Conservation (phyloP, 2,329 filamentous ascomycete genomes). For the Cladosporium sp. region DNA sequence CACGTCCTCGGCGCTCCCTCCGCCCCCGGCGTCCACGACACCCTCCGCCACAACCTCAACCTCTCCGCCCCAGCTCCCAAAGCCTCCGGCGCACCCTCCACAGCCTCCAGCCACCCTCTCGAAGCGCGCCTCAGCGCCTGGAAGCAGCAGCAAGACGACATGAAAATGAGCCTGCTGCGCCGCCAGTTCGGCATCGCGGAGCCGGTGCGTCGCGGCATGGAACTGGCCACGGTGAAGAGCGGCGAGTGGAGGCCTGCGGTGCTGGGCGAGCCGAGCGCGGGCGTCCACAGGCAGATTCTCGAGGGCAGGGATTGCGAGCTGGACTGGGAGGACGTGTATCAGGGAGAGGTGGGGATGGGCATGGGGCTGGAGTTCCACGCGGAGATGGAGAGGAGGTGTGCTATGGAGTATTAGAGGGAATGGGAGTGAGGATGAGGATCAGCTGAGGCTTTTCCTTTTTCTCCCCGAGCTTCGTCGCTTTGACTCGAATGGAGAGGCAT, state of each 20-base stretch:
- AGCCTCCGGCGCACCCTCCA: slow-evolving; percentile 45
- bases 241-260: slow-evolving; percentile 77
- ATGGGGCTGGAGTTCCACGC: slow-evolving; percentile 66
- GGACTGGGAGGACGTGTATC: slow-evolving; percentile 92
- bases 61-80: slow-evolving; percentile 52
- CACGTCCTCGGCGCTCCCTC: slow-evolving; percentile 71
- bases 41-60: slow-evolving; percentile 79
- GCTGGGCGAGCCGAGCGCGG: slow-evolving; percentile 59
- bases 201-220: slow-evolving; percentile 90
- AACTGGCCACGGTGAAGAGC: slow-evolving; percentile 80
- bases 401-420: slow-evolving; percentile 16
- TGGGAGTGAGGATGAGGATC: not conserved
- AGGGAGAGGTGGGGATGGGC: slow-evolving; percentile 69
- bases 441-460: not conserved
- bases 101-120: slow-evolving; percentile 74
- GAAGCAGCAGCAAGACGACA: slow-evolving; percentile 81
- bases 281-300: slow-evolving; percentile 87
- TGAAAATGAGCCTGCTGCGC: slow-evolving; percentile 86
- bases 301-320: slow-evolving; percentile 74
- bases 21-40: slow-evolving; percentile 90
- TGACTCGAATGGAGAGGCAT: not conserved
- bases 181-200: slow-evolving; percentile 90
- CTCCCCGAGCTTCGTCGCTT: not conserved
- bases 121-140: slow-evolving; percentile 86
- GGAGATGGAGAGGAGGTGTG: slow-evolving; percentile 69